Evolutionary conservation across 768 basidiomycete species (phyloP), one percentile per base, ranked within the genome.

Genomic region (Stropharia rugosoannulata): DNA sequence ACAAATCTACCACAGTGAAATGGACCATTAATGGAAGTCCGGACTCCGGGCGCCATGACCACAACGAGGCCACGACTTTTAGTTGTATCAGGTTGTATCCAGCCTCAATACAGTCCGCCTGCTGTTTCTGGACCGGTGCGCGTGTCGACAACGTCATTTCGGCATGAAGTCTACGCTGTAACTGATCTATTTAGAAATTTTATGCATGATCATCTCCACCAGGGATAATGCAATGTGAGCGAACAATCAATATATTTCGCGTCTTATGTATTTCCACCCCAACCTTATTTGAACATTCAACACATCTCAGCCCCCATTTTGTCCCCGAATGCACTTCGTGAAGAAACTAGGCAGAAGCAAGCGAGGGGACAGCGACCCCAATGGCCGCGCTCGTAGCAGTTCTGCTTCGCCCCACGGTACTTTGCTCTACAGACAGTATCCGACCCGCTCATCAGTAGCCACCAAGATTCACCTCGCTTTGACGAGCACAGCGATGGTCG

Each of bases 401-500:
- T 6, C 43, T 43, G 25, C 40, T 41, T n/a, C 11, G 15, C 19
- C 54, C 2, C 55, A 58, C 15, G 22, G 42, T 8, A 35, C 13
- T 29, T 35, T 62, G 15, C 68, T 75, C 18, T 64, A 54, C 40
- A 35, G 46, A 7, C 77, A 77, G 38, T 22, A 54, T 18, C 54
- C 71, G 22, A 64, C 63, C 22, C 44, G 27, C 19, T 73, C 74
- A 6, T 49, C 68, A 1, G 22, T 67, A 4, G 52, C 58, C 4
- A 74, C 71, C 7, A 80, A 80, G 59, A 78, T 80, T 51, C 69
- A 68, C 5, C 60, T 70, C 7, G 63, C 75, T 3, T 66, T 79
- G 45, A 66, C 77, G 1, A 67, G 71, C 16, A 74, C 72, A 10
- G 78, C 79, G 1, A 63, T 79, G 51, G 68, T 75, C 41, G 78